A percentile compares a stretch with the other conserved stretches of the same genome.
These are phyloP conservation scores for Monosporascus cannonballus DNA, from an alignment of 2,329 filamentous ascomycete species.

Conservation along the genomic window DNA sequence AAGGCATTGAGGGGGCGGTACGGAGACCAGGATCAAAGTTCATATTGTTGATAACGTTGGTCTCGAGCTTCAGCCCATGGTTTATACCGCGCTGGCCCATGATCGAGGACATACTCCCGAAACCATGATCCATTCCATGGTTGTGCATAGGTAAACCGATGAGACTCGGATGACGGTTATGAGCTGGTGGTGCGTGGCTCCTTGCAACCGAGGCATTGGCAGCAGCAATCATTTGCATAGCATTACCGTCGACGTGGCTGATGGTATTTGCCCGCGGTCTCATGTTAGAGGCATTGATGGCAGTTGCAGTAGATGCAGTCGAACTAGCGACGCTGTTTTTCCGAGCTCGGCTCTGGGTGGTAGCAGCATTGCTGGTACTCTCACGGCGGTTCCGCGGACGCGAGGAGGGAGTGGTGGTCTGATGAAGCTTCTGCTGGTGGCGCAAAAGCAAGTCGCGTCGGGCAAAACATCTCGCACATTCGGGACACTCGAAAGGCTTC, in stretches of 20 bases:
- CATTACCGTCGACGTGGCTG: slow-evolving; percentile 77
- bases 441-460: slow-evolving; percentile 84
- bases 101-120: slow-evolving; percentile 64
- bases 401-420: slow-evolving; percentile 81
- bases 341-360: slow-evolving; percentile 67
- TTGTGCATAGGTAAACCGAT: slow-evolving; percentile 56
- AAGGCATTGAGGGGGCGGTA: slow-evolving; percentile 65
- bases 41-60: slow-evolving; percentile 58
- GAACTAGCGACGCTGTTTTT: slow-evolving; percentile 81
- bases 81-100: slow-evolving; percentile 60
- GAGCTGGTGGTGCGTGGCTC: slow-evolving; percentile 44
- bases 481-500: slow-evolving; percentile 96
- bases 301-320: slow-evolving; percentile 38
- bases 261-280: slow-evolving; percentile 93
- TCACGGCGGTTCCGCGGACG: slow-evolving; percentile 84
- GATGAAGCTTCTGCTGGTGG: slow-evolving; percentile 97
- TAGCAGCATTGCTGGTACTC: slow-evolving; percentile 69
- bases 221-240: slow-evolving; percentile 65
- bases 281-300: slow-evolving; percentile 56
- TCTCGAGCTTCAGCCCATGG: slow-evolving; percentile 78
- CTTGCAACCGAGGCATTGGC: slow-evolving; percentile 48
- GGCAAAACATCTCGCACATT: slow-evolving; percentile 92
- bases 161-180: slow-evolving; percentile 70
- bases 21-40: slow-evolving; percentile 64
- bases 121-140: slow-evolving; percentile 50